Evolutionary conservation across 768 basidiomycete genomes (phyloP), one percentile per base, ranked within the genome.

Genomic region (Auricularia heimuer): DNA sequence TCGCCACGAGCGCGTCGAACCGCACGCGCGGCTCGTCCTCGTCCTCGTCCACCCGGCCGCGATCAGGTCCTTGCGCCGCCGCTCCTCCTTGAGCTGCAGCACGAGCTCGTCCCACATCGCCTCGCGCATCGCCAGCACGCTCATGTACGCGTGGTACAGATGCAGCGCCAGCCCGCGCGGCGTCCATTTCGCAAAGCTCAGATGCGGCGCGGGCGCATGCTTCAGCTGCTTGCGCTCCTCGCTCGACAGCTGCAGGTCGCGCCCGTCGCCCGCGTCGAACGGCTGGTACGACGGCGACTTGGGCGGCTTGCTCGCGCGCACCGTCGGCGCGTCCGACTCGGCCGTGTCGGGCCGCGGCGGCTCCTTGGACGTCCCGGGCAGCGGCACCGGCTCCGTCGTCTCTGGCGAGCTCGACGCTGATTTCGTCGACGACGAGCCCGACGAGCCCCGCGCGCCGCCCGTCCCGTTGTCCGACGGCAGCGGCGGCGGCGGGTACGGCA

Each of bases 91-190:
- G 73, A 86, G 78, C 66, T 83, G 80, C 67, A 85, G 82, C 68
- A 82, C 81, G 61, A 89, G 77, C 64, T 87, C 86, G 67, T 88
- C 87, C 87, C 87, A 89, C 86, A 89, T 87, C 35, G 86, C 82
- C 70, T 89, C 88, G 72, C 86, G 82, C 68, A 85, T 87, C 12
- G 85, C 85, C 12, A 87, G 71, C 7, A 89, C 83, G 21, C 75
- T 73, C 68, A 84, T 82, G 66, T 82, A 88, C n/a, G 83, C 81
- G 67, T 80, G 78, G 69, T 87, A 84, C 3, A 89, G 79, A 65
- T 89, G 87, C 85, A 89, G 87, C 0, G 86, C 86, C 35, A 87
- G 78, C 1, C 85, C 85, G 54, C 85, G 80, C 63, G 86, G 83
- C 65, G 76, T 84, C 67, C 87, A 71, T 34, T 72, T 73, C 64